phyloP scores from a whole-genome alignment of 169 alveolate genomes.

The Plasmodium falciparum region DNA sequence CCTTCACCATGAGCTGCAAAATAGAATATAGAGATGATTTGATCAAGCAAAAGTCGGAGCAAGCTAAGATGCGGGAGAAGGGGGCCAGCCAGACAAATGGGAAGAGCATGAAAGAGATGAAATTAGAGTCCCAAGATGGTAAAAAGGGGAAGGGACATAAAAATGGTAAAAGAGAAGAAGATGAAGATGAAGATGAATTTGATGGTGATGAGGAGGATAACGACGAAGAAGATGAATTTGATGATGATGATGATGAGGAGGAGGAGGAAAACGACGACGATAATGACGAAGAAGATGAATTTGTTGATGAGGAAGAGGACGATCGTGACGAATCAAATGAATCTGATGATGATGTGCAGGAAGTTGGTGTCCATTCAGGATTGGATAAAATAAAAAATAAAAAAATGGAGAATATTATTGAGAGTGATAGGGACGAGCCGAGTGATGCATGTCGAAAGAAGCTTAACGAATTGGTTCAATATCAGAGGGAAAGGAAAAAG shows the following conservation, averaged over 20 bases:
- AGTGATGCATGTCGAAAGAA: background rate
- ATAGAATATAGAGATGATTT: constrained; percentile 78
- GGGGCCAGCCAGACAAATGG: background rate
- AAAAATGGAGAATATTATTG: background rate
- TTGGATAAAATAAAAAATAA: constrained; percentile 3
- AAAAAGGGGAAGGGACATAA: background rate
- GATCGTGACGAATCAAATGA: constrained; percentile 9
- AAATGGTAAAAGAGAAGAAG: constrained; percentile 5
- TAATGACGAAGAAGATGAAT: constrained; percentile 14
- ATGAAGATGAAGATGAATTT: constrained; percentile 41
- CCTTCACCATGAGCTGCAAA: constrained; percentile 84
- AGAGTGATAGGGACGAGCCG: constrained; percentile 1
- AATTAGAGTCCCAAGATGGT: background rate
- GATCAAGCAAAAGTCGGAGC: constrained; percentile 41
- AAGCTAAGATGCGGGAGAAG: background rate
- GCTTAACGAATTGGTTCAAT: constrained; percentile 15
- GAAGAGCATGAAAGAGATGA: constrained; percentile 1
- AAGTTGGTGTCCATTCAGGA: background rate
- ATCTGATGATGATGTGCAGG: constrained; percentile 4
- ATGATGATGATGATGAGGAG: background rate
- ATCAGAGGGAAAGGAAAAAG: constrained; percentile 8
- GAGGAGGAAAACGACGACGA: constrained; percentile 28
- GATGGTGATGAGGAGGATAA: constrained; percentile 17
- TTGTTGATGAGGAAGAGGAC: constrained; percentile 4
- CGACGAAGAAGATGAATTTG: constrained; percentile 21